These are phyloP conservation scores for Excoecaria agallocha DNA, from an alignment of 345 rosid species.

Conservation along the genomic window DNA sequence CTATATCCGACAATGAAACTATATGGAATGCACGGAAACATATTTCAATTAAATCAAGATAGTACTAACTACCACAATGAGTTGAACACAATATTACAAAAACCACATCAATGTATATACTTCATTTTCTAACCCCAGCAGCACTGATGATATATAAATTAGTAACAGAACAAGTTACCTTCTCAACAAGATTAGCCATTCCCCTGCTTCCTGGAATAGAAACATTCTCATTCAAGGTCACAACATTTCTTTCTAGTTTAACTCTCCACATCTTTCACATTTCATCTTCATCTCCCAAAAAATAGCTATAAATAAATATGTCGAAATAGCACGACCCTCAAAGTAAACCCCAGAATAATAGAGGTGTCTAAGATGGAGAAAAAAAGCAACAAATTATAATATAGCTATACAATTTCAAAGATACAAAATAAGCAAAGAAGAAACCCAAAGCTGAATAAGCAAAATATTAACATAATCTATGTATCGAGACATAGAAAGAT, in stretches of 20 bases:
- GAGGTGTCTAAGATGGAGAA: no score
- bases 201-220: conserved; percentile 53
- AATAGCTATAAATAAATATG: neutral
- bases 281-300: conserved; percentile 60
- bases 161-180: conserved; percentile 37
- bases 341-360: neutral
- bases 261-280: conserved; percentile 80
- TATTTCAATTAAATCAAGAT: neutral
- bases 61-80: neutral
- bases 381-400: neutral
- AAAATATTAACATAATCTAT: neutral
- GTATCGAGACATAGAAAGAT: neutral
- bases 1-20: neutral
- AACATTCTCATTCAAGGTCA: conserved; percentile 60
- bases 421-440: neutral
- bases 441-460: neutral
- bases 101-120: neutral
- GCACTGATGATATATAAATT: no score
- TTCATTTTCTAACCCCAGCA: neutral
- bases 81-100: neutral
- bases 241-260: conserved; percentile 74
- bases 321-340: neutral
- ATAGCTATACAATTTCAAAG: no score
- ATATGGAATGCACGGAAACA: neutral
- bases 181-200: conserved; percentile 74